Evolutionary conservation across 2,329 filamentous ascomycete genomes (phyloP), one percentile per base, ranked within the genome.

Genomic region (Aspergillus piperis): DNA sequence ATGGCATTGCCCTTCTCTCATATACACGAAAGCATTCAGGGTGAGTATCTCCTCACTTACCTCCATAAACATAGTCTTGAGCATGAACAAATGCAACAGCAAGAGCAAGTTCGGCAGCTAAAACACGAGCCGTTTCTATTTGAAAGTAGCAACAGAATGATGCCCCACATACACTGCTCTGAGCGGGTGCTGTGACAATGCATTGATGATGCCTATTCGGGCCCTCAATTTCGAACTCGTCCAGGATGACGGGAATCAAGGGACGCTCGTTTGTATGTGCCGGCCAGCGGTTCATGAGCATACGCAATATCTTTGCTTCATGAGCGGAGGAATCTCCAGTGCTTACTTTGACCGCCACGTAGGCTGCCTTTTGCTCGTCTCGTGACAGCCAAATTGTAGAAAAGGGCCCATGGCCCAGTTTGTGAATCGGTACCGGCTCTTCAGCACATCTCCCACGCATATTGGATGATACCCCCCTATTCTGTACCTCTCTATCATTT

Each of bases 341-440:
- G 1, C 21, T 13, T 1, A 64, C 27, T 21, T 62, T 57, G 15
- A 54, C 39, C 8, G 57, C 54, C 4, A 64, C 54, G 10, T 62
- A 65, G 32, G 56, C 58, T 8, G 39, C 8, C 3, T 17, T 27
- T 17, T 42, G 38, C 36, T 47, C 8, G 61, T 76, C 68, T 10
- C 65, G 66, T 57, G 76, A 77, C 10, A 81, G 70, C 79, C 76
- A 82, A 41, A 79, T 75, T 15, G 76, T 81, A 11, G 78, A 77
- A 62, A 68, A 80, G 10, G 73, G 69, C n/a, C 80, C 78, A 19
- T 71, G 77, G 8, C 80, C 79, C 8, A 82, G 72, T 64, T 82
- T 82, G 60, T 80, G 73, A 21, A 79, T 65, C 67, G 65, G 61
- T 82, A 82, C 19, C 75, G 73, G 47, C 70, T 56, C 8, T 75